Evolutionary conservation across 495 filamentous ascomycete species (phyloP).

Genomic region (Podospora fimiseda): DNA sequence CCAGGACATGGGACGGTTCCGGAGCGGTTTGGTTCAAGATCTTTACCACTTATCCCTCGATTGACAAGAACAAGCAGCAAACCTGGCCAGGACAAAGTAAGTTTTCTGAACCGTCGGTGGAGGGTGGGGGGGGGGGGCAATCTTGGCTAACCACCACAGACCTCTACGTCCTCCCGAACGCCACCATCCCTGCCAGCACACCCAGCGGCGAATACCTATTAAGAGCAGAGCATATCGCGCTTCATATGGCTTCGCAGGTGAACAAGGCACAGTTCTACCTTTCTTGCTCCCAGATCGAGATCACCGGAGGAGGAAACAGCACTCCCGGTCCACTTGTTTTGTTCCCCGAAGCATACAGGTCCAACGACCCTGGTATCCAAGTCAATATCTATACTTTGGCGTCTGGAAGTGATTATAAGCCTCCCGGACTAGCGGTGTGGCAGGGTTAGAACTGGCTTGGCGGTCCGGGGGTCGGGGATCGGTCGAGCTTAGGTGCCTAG

Average conservation of each 20-base stretch:
- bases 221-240: conserved; percentile 50
- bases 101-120: no score
- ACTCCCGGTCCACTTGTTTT: conserved; percentile 24
- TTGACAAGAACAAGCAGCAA: conserved; percentile 34
- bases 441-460: conserved; percentile 4
- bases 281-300: conserved; percentile 33
- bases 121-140: no score
- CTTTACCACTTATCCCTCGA: conserved; percentile 33
- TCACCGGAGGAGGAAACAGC: conserved; percentile 33
- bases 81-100: conserved; percentile 36
- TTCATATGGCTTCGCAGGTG: conserved; percentile 38
- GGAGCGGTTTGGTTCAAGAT: conserved; percentile 50
- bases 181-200: conserved; percentile 38
- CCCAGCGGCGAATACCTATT: conserved; percentile 50
- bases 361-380: conserved; percentile 29
- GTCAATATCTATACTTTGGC: conserved; percentile 11
- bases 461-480: not conserved
- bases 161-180: conserved; percentile 32
- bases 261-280: conserved; percentile 40
- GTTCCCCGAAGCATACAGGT: conserved; percentile 31
- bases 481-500: not conserved
- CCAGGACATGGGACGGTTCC: conserved; percentile 42
- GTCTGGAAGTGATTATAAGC: conserved; percentile 27
- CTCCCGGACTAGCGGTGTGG: conserved; percentile 34
- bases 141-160: conserved; percentile 12